These are phyloP conservation scores for Raffaelea arxii DNA, from an alignment of 2,329 filamentous ascomycete genomes.

Conservation along the genomic window DNA sequence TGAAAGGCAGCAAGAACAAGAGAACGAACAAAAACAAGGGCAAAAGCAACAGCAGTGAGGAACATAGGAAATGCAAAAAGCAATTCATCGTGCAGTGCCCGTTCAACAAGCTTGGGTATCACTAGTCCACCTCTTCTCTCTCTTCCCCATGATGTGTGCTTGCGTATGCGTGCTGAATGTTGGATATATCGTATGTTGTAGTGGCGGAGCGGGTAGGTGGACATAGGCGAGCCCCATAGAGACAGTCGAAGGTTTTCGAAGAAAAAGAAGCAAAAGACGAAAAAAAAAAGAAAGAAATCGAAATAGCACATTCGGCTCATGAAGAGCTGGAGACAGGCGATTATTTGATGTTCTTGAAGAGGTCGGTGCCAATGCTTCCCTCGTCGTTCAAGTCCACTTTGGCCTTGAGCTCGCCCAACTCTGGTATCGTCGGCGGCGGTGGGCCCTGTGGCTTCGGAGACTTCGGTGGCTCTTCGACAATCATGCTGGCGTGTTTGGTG, in stretches of 20 bases:
- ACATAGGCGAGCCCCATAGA: too few relatives aligned
- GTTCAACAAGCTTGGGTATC: conserved; percentile 14
- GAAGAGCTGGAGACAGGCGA: too few relatives aligned
- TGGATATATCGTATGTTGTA: too few relatives aligned
- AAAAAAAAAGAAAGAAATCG: background rate
- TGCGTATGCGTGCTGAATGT: too few relatives aligned
- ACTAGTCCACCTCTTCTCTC: conserved; percentile 10
- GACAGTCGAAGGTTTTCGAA: too few relatives aligned
- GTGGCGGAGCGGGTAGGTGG: too few relatives aligned
- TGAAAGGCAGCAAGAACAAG: background rate
- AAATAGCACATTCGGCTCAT: too few relatives aligned
- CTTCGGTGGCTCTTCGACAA: conserved; percentile 24
- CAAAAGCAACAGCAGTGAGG: background rate
- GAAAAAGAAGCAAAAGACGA: background rate
- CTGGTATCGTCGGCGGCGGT: conserved; percentile 52
- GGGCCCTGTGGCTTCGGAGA: conserved; percentile 31
- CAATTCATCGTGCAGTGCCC: conserved; percentile 10
- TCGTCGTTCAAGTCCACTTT: conserved; percentile 35
- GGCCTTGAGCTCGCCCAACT: conserved; percentile 42
- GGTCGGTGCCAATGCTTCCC: conserved; percentile 37
- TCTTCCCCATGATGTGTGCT: conserved; percentile 1
- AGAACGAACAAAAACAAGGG: background rate
- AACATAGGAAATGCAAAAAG: conserved; percentile 6
- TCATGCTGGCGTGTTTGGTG: conserved; percentile 31
- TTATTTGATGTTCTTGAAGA: conserved; percentile 51